Percentiles rank a stretch among this genome's conserved stretches.
phyloP scores from a whole-genome alignment of 73 alveolate species.

The Paramecium sexaurelia region DNA sequence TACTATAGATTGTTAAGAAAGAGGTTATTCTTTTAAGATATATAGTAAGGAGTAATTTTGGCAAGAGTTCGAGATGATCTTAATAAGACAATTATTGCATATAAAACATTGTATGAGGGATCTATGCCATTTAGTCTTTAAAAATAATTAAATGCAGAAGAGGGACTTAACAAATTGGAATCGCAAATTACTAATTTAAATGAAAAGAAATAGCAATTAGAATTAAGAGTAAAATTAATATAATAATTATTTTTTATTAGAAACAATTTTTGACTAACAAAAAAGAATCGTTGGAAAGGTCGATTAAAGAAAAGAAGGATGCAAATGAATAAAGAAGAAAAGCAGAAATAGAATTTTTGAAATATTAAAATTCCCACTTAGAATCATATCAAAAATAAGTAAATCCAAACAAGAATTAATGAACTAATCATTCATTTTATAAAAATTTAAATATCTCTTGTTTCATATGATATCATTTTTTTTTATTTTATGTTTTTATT shows the following conservation, averaged over 20 bases:
- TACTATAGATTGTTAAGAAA: slow-evolving; percentile 88
- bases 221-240: background rate
- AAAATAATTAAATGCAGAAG: slow-evolving; percentile 41
- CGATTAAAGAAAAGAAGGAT: background rate
- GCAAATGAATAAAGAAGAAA: slow-evolving; percentile 46
- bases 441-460: background rate
- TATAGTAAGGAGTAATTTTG: slow-evolving; percentile 67
- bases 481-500: background rate
- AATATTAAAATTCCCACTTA: slow-evolving; percentile 9
- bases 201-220: background rate
- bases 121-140: slow-evolving; percentile 39
- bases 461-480: background rate
- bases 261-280: background rate
- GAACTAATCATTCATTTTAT: background rate
- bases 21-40: slow-evolving; percentile 64
- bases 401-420: background rate
- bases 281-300: background rate
- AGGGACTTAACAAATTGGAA: background rate
- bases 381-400: slow-evolving; percentile 39
- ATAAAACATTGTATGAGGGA: slow-evolving; percentile 31
- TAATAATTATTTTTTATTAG: background rate
- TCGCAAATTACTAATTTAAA: background rate
- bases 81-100: background rate
- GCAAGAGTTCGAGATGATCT: slow-evolving; percentile 91
- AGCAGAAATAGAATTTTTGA: slow-evolving; percentile 45